Evolutionary conservation across 2,329 filamentous ascomycete species (phyloP), one percentile per base, ranked within the genome.

Genomic region (Calonectria leucothoes): DNA sequence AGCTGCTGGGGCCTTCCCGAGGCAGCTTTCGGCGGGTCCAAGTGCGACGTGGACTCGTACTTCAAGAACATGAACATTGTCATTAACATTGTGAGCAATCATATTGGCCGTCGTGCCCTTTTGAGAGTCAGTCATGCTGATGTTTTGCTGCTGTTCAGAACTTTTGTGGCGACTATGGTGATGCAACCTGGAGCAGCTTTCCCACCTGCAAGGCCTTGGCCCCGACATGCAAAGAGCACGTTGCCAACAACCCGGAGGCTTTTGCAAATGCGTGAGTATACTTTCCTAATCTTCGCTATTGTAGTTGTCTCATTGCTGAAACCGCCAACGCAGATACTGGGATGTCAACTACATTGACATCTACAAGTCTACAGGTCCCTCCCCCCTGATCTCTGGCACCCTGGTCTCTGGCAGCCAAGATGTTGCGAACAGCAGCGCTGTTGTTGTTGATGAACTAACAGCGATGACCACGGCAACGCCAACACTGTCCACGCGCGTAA

Each of bases 81-180:
- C 49, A 89, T 95, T 78, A 92, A 95, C 80, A 95, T 92, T 52
- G 87, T 88, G 63, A 79, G 83, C n/a, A n/a, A n/a, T n/a, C n/a
- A n/a, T 79, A 15, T 5, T 29, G 1, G 10, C 5, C 3, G 31
- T 17, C 7, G 2, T 2, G 25, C 3, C 2, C 7, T 33, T 2
- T 6, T 15, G 2, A 15, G 12, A 20, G 37, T 12, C 8, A 15
- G 23, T 4, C 33, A 31, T 10, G n/a, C 59, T 51, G 49, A 69
- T n/a, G n/a, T n/a, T n/a, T n/a, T n/a, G n/a, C 55, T 73, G 39
- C 71, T 25, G 71, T 23, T 6, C 55, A 89, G 87, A 88, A 94
- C 66, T 95, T 97, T 82, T 97, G 95, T 80, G 94, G 94, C 31
- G 91, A 93, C 79, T 96, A 93, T 88, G 94, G 93, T 0, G 92